These are phyloP conservation scores for Backusella westeae DNA, from an alignment of 192 early-diverging fungal genomes.

Conservation along the genomic window DNA sequence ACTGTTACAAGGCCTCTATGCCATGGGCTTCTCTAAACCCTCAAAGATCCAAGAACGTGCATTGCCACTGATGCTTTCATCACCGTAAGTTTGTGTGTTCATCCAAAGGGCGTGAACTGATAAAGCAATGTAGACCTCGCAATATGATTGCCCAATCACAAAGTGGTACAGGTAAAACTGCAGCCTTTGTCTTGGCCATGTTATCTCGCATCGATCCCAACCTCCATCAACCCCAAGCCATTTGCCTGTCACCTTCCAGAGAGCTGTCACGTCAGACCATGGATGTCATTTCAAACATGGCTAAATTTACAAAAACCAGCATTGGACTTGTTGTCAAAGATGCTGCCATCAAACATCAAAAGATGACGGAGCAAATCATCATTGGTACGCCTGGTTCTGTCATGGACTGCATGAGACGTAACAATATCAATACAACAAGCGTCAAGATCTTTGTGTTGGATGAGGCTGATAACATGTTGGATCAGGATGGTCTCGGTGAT, in stretches of 20 bases:
- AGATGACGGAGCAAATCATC: slow-evolving; percentile 74
- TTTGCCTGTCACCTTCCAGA: slow-evolving; percentile 89
- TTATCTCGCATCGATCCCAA: slow-evolving; percentile 74
- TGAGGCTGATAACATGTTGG: slow-evolving; percentile 99
- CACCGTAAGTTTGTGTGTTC: slow-evolving; percentile 52
- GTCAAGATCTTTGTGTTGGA: slow-evolving; percentile 90
- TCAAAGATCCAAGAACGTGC: slow-evolving; percentile 96
- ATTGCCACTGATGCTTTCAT: slow-evolving; percentile 80
- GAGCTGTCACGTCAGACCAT: slow-evolving; percentile 94
- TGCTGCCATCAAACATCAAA: slow-evolving; percentile 1
- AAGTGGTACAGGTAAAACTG: slow-evolving; percentile 93
- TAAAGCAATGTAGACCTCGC: slow-evolving; percentile 46
- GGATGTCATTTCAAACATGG: slow-evolving; percentile 87
- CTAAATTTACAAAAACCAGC: slow-evolving; percentile 80
- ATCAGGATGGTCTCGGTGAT: slow-evolving; percentile 80
- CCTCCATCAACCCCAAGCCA: slow-evolving; percentile 41
- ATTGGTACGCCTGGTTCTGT: slow-evolving; percentile 96
- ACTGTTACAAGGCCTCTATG: slow-evolving; percentile 90
- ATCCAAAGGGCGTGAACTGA: too few relatives aligned
- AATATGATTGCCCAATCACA: slow-evolving; percentile 99
- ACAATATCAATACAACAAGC: slow-evolving; percentile 54
- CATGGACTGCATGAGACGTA: slow-evolving; percentile 62
- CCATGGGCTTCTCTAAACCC: slow-evolving; percentile 89
- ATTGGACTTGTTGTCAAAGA: slow-evolving; percentile 80
- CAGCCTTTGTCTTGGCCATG: slow-evolving; percentile 93